Base-by-base conservation (phyloP, 2,329 filamentous ascomycete species). In the Fusarium circinatum region DNA sequence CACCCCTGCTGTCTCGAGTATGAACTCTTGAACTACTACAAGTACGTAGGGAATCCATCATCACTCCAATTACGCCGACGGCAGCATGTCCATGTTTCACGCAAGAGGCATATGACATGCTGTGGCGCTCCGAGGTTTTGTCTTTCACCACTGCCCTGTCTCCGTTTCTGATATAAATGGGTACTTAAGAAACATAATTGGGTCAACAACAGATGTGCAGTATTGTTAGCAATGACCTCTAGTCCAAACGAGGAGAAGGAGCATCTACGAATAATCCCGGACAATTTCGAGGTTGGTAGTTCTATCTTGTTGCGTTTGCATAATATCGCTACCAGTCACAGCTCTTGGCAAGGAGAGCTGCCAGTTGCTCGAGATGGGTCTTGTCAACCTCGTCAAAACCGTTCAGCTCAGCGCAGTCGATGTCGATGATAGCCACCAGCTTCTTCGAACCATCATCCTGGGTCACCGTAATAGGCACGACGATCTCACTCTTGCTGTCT, bases 401-500 rank as follows among this genome's bases (percentile, higher is more conserved):
- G 20, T 87, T 82, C 59, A 88, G 74, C 41, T 87, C 89, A 3
- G 91, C 89, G 79, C 94, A 96, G 81, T 96, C 94, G 30, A 96
- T 86, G 78, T 96, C 94, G 68, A 96, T 94, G 72, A 96, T 93
- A 6, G 90, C 93, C 28, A 93, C 90, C 11, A 92, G 83, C 84
- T 88, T 84, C 49, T 75, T 73, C 30, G 78, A 65, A 57, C 76
- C 75, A 30, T 78, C 80, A 48, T 78, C 76, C 58, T 75, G 73
- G 26, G 78, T 74, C 22, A 78, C 78, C 10, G 92, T 73, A 70
- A 96, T 88, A 5, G 94, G 94, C 55, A 96, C 93, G 24, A 96
- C 94, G 79, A 96, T 91, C 85, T 96, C 94, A 79, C 93, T 95
- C 83, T 86, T 89, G 77, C 90, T 94, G 65, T 90, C 91, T 8